A percentile compares a stretch with the other conserved stretches of the same genome.
Conservation (phyloP, 1,139 yeast species). For the Pichia sorboxylosa region DNA sequence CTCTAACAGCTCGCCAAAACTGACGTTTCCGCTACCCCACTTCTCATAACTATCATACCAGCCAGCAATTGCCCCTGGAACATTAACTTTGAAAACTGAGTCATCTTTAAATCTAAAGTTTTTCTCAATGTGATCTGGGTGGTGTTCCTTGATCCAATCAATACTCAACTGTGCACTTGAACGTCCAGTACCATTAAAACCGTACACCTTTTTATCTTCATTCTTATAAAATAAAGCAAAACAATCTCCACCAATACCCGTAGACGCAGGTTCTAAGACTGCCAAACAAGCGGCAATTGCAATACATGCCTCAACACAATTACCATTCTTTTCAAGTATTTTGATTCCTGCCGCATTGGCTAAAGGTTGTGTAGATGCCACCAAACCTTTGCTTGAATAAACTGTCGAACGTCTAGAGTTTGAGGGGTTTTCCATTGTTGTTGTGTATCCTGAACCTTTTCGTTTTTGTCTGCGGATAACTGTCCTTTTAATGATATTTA, state of each 20-base stretch:
- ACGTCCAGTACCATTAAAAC: slow-evolving; percentile 71
- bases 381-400: slow-evolving; percentile 64
- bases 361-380: slow-evolving; percentile 63
- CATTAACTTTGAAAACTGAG: slow-evolving; percentile 53
- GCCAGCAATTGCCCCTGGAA: slow-evolving; percentile 71
- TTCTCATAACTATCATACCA: slow-evolving; percentile 57
- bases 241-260: slow-evolving; percentile 80
- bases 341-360: slow-evolving; percentile 68
- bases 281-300: slow-evolving; percentile 70
- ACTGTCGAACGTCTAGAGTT: slow-evolving; percentile 66
- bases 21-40: slow-evolving; percentile 67
- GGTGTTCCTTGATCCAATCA: slow-evolving; percentile 34
- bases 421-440: slow-evolving; percentile 7
- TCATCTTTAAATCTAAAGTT: slow-evolving; percentile 29
- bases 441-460: neutral
- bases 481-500: too few species aligned
- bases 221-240: slow-evolving; percentile 54
- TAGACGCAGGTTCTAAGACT: slow-evolving; percentile 64
- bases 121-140: slow-evolving; percentile 19
- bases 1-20: slow-evolving; percentile 44
- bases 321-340: slow-evolving; percentile 61
- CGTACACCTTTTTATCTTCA: slow-evolving; percentile 39
- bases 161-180: slow-evolving; percentile 43
- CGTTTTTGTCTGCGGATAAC: too few species aligned
- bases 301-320: slow-evolving; percentile 72